phyloP scores from a whole-genome alignment of 805 yeast genomes.

The Candida tallmaniae region DNA sequence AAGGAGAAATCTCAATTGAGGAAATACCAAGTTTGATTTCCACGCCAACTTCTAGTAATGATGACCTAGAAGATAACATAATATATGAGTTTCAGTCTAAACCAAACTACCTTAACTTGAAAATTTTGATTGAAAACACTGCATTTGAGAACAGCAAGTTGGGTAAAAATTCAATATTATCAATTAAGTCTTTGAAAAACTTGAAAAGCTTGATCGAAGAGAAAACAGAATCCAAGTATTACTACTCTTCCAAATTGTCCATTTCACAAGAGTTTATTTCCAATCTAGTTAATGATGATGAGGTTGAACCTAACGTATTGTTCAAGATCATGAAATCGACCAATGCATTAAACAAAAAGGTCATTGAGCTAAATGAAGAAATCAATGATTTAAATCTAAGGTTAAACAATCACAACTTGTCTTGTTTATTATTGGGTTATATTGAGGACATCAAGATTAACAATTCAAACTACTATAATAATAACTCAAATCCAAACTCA shows the following conservation, averaged over 20 bases:
- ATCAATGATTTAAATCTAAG: conserved; percentile 21
- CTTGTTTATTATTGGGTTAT: conserved; percentile 45
- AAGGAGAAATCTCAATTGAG: conserved; percentile 19
- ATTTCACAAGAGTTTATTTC: conserved; percentile 32
- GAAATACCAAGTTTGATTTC: conserved; percentile 17
- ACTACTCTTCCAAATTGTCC: conserved; percentile 25
- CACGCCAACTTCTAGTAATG: conserved; percentile 17
- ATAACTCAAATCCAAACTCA: not conserved
- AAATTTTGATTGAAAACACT: conserved; percentile 42
- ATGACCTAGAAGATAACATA: conserved; percentile 1
- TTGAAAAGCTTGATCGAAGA: conserved; percentile 27
- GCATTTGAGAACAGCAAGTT: conserved; percentile 36
- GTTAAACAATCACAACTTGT: conserved; percentile 39
- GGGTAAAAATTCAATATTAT: conserved; percentile 28
- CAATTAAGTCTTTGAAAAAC: conserved; percentile 22
- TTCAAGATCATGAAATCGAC: conserved; percentile 30
- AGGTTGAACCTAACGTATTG: conserved; percentile 25
- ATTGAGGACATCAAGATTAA: conserved; percentile 38
- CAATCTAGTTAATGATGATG: conserved; percentile 16
- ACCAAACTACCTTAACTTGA: conserved; percentile 34
- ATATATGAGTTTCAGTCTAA: conserved; percentile 11
- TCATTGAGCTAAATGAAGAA: conserved; percentile 21
- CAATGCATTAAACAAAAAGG: conserved; percentile 26
- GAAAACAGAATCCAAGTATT: conserved; percentile 26
- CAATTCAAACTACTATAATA: conserved; percentile 1